Evolutionary conservation across 2,329 filamentous ascomycete genomes (phyloP), one percentile per base, ranked within the genome.

Genomic region (Sclerotinia minor): DNA sequence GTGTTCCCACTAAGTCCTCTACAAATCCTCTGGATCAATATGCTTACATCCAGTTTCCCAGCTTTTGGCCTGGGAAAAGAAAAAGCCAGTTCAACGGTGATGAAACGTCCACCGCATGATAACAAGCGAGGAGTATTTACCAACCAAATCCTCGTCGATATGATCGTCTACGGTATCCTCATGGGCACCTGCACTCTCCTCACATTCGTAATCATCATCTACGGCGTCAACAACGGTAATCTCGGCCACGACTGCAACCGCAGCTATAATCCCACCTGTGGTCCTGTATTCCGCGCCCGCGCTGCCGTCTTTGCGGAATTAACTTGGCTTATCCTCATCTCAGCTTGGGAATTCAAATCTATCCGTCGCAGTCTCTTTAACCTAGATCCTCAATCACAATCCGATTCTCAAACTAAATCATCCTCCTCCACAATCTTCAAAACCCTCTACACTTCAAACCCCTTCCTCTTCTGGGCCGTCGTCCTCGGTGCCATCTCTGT

Each of bases 21-120:
- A 13, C 83, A 87, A 70, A 86, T 87, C 70, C 80, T 87, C 35
- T 88, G 85, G 85, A 84, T 88, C 73, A 88, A 87, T 73, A 87
- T 88, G 85, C 80, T 87, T 66, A 88, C 86, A 0, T 85, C 80
- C 55, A 85, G 75, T 69, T 87, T 95, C 77, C 92, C 92, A 0
- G 93, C 93, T 68, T 94, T 97, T 81, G 93, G 92, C 49, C 85
- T 97, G 0, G 92, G 92, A 32, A 89, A 92, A 72, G 92, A 96
- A 78, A 81, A 84, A 54, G 91, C 92, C 0, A 86, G 89, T 0
- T 84, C 86, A 1, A 90, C 94, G 75, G 89, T 96, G 69, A 92
- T 96, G 86, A 81, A 61, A n/a, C 89, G 92, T 63, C 91, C 92
- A 7, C 93, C 93, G 0, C 91, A 94, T 71, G 84, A 89, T 78